These are phyloP conservation scores for Rhodotorula paludigena DNA, from an alignment of 768 basidiomycete genomes.

Conservation along the genomic window DNA sequence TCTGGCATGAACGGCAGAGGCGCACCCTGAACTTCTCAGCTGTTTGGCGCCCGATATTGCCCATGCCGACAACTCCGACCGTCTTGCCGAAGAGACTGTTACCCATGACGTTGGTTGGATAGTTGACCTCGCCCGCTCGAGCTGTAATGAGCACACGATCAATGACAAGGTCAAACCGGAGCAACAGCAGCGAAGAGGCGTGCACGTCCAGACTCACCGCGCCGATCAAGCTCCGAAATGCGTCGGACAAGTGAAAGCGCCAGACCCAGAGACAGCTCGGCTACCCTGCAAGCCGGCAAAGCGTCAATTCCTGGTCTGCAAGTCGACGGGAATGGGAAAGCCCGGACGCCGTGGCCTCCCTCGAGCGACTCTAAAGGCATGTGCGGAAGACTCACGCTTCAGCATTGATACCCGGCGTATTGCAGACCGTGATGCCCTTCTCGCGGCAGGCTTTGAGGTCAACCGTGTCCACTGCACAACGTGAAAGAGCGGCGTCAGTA, in stretches of 20 bases:
- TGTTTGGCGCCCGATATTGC: constrained; percentile 50
- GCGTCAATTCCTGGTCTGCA: too few species aligned
- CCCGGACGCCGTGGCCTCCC: not conserved
- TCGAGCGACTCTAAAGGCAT: not conserved
- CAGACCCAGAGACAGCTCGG: constrained; percentile 5
- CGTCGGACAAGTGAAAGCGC: not conserved
- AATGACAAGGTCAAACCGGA: not conserved
- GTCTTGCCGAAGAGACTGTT: constrained; percentile 51
- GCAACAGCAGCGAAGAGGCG: not conserved
- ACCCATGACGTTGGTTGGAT: not conserved
- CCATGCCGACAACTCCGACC: constrained; percentile 59
- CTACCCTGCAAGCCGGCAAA: not conserved
- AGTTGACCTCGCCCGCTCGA: not conserved
- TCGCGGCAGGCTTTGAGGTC: constrained; percentile 2
- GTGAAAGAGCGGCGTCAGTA: not conserved
- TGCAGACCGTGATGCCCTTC: constrained; percentile 2
- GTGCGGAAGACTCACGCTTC: not conserved
- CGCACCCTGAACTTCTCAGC: constrained; percentile 38
- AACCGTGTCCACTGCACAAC: constrained; percentile 2
- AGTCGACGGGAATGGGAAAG: too few species aligned
- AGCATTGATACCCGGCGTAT: constrained; percentile 1
- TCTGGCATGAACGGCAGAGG: too few species aligned
- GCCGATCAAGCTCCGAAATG: constrained; percentile 2
- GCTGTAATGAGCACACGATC: not conserved
- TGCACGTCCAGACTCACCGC: not conserved